Base-by-base conservation (phyloP, 1,139 yeast genomes). In the Yamadazyma dushanensis region DNA sequence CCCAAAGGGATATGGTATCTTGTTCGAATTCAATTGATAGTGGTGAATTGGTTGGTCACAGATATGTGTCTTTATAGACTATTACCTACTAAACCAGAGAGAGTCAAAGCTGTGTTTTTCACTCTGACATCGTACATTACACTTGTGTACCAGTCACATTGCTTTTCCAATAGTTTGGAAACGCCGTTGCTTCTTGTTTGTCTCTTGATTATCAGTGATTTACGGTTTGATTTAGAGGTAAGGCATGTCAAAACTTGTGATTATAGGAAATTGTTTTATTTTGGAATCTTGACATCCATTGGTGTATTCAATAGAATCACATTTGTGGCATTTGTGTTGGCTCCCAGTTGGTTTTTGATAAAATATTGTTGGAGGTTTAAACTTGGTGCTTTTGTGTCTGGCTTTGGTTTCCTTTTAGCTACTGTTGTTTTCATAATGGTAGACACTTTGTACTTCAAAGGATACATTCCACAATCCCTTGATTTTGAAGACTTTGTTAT, bases 241-340 rank as follows among this genome's bases (percentile, higher is more conserved):
- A 38, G 15, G 22, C 22, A 38, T 1, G 26, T 16, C 3, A 19
- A 15, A 1, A 16, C 14, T 8, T 23, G 41, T 24, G 32, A 40
- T 16, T 41, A 47, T 27, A 18, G 37, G 17, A 46, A 34, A 52
- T 66, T 45, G 37, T 61, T 14, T 16, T 67, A 21, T 50, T 44
- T 83, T 7, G 96, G 95, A 0, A 39, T 61, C 0, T 37, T 84
- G 1, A 51, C 79, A 1, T 67, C 83, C 0, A 39, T 89, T 21
- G 98, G 97, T 0, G 46, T 78, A 0, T 92, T 90, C 63, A 92
- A 89, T 55, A 68, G 98, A 47, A 75, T 89, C 26, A 88, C 97
- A 0, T 90, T 90, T 51, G 73, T 82, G 0, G 84, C 83, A 0
- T 92, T 87, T 63, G 53, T 92, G 33, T 34, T 82, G 0, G 40